Conservation (phyloP, 2,329 filamentous ascomycete species). For the Neopestalotiopsis clavispora region DNA sequence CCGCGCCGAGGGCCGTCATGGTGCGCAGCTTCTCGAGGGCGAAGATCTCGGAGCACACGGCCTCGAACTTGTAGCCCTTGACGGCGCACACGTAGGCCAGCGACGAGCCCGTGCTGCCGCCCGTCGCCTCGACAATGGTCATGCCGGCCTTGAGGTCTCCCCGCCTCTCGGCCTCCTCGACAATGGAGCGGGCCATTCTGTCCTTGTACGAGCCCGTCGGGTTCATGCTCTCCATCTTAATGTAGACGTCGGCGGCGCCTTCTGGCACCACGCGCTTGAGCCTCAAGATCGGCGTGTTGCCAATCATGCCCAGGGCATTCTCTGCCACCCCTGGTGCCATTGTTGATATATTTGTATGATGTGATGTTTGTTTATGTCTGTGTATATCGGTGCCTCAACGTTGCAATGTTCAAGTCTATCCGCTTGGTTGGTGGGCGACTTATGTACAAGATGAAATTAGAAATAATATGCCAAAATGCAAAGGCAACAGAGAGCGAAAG, state of each 20-base stretch:
- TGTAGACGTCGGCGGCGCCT: not conserved
- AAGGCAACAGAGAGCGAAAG: not conserved
- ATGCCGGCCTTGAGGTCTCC: not conserved
- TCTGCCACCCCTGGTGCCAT: not conserved
- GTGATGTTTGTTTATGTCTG: too few species aligned
- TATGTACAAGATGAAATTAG: not conserved
- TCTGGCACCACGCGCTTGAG: constrained; percentile 2
- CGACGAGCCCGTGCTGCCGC: constrained; percentile 10
- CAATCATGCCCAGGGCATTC: constrained; percentile 7
- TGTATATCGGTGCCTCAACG: too few species aligned
- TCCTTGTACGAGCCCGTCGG: constrained; percentile 14
- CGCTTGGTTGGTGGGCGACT: not conserved
- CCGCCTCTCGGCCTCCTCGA: constrained; percentile 7
- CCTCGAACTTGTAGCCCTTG: constrained; percentile 11
- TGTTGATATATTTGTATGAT: not conserved
- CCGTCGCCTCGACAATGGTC: constrained; percentile 8
- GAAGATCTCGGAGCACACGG: constrained; percentile 5
- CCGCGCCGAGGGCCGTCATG: constrained; percentile 9
- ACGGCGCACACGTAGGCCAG: constrained; percentile 10
- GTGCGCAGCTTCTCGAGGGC: constrained; percentile 8
- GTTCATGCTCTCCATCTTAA: constrained; percentile 11
- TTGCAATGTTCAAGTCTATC: not conserved
- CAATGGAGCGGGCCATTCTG: constrained; percentile 9
- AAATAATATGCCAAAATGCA: too few species aligned
- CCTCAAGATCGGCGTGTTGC: constrained; percentile 4